These are phyloP conservation scores for Camelina sativa DNA, from an alignment of 345 rosid species.

Conservation along the genomic window DNA sequence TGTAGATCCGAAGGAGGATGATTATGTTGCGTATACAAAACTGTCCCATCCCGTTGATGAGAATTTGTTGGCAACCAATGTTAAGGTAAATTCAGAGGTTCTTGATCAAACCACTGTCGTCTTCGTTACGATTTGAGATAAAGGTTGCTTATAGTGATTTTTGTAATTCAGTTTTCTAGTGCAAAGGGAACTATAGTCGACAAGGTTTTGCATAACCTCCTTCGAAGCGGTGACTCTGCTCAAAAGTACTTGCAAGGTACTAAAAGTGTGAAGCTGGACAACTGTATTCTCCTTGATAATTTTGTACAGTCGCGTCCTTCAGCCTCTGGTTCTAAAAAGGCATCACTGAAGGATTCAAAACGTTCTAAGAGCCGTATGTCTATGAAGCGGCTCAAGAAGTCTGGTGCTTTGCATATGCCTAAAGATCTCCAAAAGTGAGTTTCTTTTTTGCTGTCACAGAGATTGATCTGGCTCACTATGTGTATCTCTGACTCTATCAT, in stretches of 20 bases:
- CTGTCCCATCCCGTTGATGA: slow-evolving; percentile 61
- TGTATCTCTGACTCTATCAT: neutral
- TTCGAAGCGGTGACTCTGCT: slow-evolving; percentile 81
- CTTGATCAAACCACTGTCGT: slow-evolving; percentile 16
- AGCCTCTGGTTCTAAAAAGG: slow-evolving; percentile 53
- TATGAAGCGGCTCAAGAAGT: slow-evolving; percentile 71
- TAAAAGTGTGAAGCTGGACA: slow-evolving; percentile 63
- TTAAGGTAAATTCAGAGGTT: slow-evolving; percentile 50
- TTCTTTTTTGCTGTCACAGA: neutral
- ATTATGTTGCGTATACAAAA: slow-evolving; percentile 52
- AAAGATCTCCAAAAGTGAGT: slow-evolving; percentile 62
- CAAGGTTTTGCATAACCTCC: slow-evolving; percentile 69
- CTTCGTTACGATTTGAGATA: slow-evolving; percentile 1
- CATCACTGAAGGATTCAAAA: slow-evolving; percentile 61
- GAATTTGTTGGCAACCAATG: slow-evolving; percentile 55
- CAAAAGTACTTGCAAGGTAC: slow-evolving; percentile 79
- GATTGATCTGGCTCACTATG: slow-evolving; percentile 6
- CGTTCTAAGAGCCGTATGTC: slow-evolving; percentile 84
- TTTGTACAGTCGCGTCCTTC: slow-evolving; percentile 55
- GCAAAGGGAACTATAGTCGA: slow-evolving; percentile 59
- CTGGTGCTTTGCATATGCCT: slow-evolving; percentile 63
- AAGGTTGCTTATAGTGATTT: slow-evolving; percentile 6
- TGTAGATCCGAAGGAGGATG: slow-evolving; percentile 57
- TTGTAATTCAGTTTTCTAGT: slow-evolving; percentile 55
- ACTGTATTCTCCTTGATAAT: slow-evolving; percentile 86